Conservation (phyloP, 2,329 filamentous ascomycete species). For the Coleophoma eucalyptorum region DNA sequence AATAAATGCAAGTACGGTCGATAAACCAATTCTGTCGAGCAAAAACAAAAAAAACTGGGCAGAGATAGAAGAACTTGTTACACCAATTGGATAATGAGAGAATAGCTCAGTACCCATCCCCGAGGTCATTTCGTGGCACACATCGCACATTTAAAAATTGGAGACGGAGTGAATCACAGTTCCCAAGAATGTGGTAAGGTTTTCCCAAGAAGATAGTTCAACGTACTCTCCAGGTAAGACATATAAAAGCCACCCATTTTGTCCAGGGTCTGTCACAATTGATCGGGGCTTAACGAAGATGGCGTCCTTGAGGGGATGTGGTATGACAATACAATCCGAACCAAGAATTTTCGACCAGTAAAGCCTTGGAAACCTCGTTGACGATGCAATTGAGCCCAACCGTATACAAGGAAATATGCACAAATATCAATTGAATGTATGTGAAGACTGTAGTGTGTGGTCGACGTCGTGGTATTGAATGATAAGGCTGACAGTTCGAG, state of each 20-base stretch:
- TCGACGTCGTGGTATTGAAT: conserved; percentile 27
- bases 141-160: conserved; percentile 2
- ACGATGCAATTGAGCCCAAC: conserved; percentile 54
- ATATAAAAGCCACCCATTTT: conserved; percentile 65
- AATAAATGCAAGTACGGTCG: no score
- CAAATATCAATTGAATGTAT: conserved; percentile 22
- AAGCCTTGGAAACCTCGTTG: conserved; percentile 17
- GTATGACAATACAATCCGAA: conserved; percentile 18
- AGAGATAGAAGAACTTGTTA: no score
- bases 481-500: conserved; percentile 28
- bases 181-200: conserved; percentile 16
- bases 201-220: conserved; percentile 15
- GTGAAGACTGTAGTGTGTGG: conserved; percentile 26
- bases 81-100: background rate
- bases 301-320: conserved; percentile 18
- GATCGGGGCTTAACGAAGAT: conserved; percentile 15
- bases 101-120: background rate
- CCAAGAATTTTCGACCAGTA: conserved; percentile 20
- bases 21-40: no score
- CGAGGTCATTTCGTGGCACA: no score
- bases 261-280: conserved; percentile 10
- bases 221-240: conserved; percentile 34
- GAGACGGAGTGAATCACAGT: conserved; percentile 15
- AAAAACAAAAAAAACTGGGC: no score
- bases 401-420: conserved; percentile 35